Conservation (phyloP, 495 filamentous ascomycete genomes). For the Penicilliopsis zonata region DNA sequence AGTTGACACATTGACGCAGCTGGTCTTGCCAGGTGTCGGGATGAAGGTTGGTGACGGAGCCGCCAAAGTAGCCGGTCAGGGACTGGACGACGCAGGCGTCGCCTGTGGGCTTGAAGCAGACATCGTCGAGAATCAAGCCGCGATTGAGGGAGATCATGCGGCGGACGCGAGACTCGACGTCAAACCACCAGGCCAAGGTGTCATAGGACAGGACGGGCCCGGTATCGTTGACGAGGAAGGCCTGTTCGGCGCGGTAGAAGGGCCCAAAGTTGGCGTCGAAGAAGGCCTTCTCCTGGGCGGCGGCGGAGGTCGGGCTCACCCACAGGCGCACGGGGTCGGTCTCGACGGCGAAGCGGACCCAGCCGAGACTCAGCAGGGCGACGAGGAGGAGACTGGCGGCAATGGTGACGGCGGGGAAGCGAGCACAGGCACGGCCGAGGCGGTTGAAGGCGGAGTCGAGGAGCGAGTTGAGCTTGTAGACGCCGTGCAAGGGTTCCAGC, state of each 20-base stretch:
- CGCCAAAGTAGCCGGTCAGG: conserved; percentile 71
- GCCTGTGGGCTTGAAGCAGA: conserved; percentile 90
- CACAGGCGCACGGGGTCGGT: conserved; percentile 82
- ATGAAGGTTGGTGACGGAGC: conserved; percentile 48
- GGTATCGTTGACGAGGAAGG: conserved; percentile 86
- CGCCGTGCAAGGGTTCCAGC: conserved; percentile 51
- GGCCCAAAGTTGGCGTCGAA: conserved; percentile 94
- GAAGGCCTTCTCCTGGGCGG: conserved; percentile 85
- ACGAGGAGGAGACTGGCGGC: conserved; percentile 55
- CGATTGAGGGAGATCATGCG: conserved; percentile 52
- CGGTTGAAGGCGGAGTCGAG: conserved; percentile 68
- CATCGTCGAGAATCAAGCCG: conserved; percentile 58
- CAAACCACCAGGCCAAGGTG: conserved; percentile 88
- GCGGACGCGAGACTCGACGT: conserved; percentile 64
- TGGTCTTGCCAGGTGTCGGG: conserved; percentile 55
- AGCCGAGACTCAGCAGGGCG: conserved; percentile 66
- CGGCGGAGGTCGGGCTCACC: conserved; percentile 86
- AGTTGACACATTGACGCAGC: conserved; percentile 57
- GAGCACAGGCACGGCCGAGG: conserved; percentile 72
- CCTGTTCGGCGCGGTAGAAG: conserved; percentile 89
- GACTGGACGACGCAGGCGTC: conserved; percentile 88
- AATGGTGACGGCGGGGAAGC: conserved; percentile 78
- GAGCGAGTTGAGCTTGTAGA: conserved; percentile 67
- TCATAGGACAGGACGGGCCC: conserved; percentile 78
- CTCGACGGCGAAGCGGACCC: conserved; percentile 77